Evolutionary conservation across 1,284 basidiomycete species (phyloP).

Genomic region (Anthracocystis panici-leucophaei): DNA sequence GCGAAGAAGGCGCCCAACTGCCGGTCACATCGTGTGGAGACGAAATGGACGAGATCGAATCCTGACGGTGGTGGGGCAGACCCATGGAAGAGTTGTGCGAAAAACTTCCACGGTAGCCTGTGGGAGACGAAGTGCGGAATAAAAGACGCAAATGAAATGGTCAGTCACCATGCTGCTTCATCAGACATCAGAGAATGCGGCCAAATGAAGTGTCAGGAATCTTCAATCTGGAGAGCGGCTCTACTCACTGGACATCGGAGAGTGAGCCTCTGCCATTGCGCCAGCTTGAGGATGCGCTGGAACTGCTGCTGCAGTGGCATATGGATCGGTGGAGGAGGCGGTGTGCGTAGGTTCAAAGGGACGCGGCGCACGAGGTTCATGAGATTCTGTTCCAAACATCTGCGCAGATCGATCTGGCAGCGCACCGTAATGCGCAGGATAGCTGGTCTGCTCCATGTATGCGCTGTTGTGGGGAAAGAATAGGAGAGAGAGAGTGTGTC

Average conservation of each 20-base stretch:
- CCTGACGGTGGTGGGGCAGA: slow-evolving; percentile 47
- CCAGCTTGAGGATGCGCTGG: slow-evolving; percentile 34
- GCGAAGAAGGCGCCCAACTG: slow-evolving; percentile 51
- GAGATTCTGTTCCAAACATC: slow-evolving; percentile 40
- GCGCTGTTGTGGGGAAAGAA: slow-evolving; percentile 14
- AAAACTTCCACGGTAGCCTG: slow-evolving; percentile 52
- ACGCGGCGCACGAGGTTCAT: slow-evolving; percentile 48
- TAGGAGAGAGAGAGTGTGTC: background rate
- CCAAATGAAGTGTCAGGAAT: background rate
- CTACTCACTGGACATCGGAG: slow-evolving; percentile 48
- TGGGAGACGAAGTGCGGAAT: background rate
- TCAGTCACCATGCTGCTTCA: background rate
- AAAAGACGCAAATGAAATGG: background rate
- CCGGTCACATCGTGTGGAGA: slow-evolving; percentile 50
- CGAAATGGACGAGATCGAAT: slow-evolving; percentile 49
- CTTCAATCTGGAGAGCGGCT: background rate
- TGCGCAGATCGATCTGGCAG: slow-evolving; percentile 40
- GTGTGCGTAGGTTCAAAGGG: slow-evolving; percentile 40
- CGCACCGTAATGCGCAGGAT: slow-evolving; percentile 40
- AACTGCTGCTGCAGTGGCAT: slow-evolving; percentile 24
- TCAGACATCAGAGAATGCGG: background rate
- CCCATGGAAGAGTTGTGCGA: slow-evolving; percentile 42
- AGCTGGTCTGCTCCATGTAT: slow-evolving; percentile 50
- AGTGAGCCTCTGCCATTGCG: slow-evolving; percentile 36
- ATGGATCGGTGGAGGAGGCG: slow-evolving; percentile 28